A percentile compares a stretch with the other conserved stretches of the same genome.
These are phyloP conservation scores for Exophiala lecanii-corni DNA, from an alignment of 2,329 filamentous ascomycete genomes.

Conservation along the genomic window DNA sequence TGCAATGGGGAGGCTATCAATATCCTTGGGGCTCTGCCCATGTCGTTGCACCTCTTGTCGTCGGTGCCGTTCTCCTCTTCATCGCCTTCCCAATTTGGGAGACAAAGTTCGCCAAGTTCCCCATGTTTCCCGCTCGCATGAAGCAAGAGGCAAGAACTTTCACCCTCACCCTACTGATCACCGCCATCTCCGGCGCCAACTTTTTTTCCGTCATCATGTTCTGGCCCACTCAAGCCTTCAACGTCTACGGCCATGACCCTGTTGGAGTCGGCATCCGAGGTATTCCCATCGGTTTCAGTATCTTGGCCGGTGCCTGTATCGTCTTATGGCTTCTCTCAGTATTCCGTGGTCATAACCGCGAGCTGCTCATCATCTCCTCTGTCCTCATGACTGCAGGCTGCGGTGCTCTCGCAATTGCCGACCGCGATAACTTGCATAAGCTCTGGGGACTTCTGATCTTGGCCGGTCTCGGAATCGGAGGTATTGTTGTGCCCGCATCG, in stretches of 20 bases:
- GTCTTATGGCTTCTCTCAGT: constrained; percentile 55
- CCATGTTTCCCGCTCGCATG: constrained; percentile 42
- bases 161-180: constrained; percentile 52
- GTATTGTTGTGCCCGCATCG: constrained; percentile 62
- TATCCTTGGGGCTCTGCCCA: constrained; percentile 44
- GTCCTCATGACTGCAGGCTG: constrained; percentile 61
- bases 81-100: constrained; percentile 46
- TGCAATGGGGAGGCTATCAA: constrained; percentile 47
- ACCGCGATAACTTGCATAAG: constrained; percentile 49
- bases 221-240: constrained; percentile 62
- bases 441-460: constrained; percentile 57
- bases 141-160: constrained; percentile 48
- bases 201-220: constrained; percentile 54
- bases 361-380: constrained; percentile 56
- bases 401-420: constrained; percentile 50
- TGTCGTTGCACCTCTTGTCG: constrained; percentile 43
- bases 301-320: constrained; percentile 57
- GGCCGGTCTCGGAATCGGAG: constrained; percentile 61
- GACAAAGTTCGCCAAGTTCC: constrained; percentile 42
- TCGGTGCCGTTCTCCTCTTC: constrained; percentile 39
- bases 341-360: constrained; percentile 55
- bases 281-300: constrained; percentile 60
- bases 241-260: constrained; percentile 63
- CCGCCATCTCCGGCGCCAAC: constrained; percentile 56
- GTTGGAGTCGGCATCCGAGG: constrained; percentile 60